Evolutionary conservation across 2,329 filamentous ascomycete species (phyloP).

Genomic region (Colletotrichum horii): DNA sequence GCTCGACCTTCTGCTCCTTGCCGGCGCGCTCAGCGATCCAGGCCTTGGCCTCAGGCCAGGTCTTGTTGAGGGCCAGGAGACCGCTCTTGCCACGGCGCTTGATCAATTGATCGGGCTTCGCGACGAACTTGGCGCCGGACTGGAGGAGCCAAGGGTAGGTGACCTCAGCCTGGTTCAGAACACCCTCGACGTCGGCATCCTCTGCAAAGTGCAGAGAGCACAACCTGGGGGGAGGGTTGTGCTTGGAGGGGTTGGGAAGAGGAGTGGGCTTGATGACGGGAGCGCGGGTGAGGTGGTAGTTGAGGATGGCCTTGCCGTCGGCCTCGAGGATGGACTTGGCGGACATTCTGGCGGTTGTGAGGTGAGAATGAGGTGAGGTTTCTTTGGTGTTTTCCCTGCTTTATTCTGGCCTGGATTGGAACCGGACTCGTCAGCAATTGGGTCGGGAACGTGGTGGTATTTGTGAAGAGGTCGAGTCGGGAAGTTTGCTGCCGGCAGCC

Average conservation of each 20-base stretch:
- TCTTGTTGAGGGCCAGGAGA: constrained; percentile 94
- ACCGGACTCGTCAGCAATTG: constrained; percentile 3
- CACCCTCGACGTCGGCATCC: constrained; percentile 79
- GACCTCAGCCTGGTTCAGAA: constrained; percentile 94
- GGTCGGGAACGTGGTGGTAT: neutral
- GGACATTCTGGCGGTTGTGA: constrained; percentile 42
- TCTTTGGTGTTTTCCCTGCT: constrained; percentile 15
- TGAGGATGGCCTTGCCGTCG: constrained; percentile 99
- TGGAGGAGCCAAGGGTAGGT: constrained; percentile 95
- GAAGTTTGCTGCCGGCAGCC: neutral
- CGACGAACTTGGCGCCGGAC: constrained; percentile 88
- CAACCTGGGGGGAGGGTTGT: constrained; percentile 91
- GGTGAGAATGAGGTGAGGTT: constrained; percentile 6
- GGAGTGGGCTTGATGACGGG: constrained; percentile 97
- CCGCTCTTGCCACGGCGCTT: constrained; percentile 99
- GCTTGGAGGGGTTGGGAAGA: constrained; percentile 80
- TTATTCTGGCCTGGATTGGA: neutral
- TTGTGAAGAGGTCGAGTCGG: neutral
- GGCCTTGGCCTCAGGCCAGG: constrained; percentile 89
- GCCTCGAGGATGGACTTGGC: constrained; percentile 97
- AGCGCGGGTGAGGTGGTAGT: constrained; percentile 99
- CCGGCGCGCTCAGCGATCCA: constrained; percentile 94
- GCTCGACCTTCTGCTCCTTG: constrained; percentile 93
- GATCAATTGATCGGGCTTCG: constrained; percentile 99
- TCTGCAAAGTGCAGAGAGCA: constrained; percentile 93